Percentiles rank a stretch among this genome's conserved stretches.
Evolutionary conservation across 1,139 yeast species (phyloP).

Genomic region (Geotrichum citri-aurantii): DNA sequence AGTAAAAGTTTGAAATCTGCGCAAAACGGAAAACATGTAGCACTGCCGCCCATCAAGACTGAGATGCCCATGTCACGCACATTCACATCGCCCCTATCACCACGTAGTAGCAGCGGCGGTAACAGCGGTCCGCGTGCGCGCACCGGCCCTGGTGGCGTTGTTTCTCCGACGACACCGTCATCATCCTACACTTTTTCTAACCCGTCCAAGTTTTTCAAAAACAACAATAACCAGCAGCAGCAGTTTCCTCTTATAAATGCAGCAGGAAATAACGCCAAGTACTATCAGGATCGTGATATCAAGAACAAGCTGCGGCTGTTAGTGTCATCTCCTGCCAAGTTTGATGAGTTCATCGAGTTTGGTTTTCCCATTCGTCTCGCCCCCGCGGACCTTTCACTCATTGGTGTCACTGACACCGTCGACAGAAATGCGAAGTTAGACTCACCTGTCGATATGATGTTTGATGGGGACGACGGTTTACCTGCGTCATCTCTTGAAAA

Average conservation of each 20-base stretch:
- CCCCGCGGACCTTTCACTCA: conserved; percentile 14
- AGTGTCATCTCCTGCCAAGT: conserved; percentile 22
- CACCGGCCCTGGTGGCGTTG: background rate
- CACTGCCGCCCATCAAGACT: conserved; percentile 8
- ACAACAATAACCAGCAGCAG: background rate
- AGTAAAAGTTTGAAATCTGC: background rate
- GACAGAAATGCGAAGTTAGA: background rate
- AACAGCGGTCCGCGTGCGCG: background rate
- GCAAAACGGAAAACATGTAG: background rate
- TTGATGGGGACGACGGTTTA: background rate
- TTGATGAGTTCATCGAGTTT: conserved; percentile 30
- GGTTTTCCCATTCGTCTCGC: conserved; percentile 29
- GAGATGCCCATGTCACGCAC: background rate
- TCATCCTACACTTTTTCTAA: background rate
- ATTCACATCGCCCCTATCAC: conserved; percentile 1
- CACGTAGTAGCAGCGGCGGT: background rate
- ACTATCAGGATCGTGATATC: conserved; percentile 26
- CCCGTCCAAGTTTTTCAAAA: background rate
- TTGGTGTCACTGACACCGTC: background rate
- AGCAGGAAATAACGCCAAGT: conserved; percentile 3
- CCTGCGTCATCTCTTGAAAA: background rate
- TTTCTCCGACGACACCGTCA: background rate
- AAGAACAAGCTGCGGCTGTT: conserved; percentile 26
- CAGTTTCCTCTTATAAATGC: background rate
- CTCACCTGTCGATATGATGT: background rate